phyloP scores from a whole-genome alignment of 306 rosid species.

The Alnus rubra region DNA sequence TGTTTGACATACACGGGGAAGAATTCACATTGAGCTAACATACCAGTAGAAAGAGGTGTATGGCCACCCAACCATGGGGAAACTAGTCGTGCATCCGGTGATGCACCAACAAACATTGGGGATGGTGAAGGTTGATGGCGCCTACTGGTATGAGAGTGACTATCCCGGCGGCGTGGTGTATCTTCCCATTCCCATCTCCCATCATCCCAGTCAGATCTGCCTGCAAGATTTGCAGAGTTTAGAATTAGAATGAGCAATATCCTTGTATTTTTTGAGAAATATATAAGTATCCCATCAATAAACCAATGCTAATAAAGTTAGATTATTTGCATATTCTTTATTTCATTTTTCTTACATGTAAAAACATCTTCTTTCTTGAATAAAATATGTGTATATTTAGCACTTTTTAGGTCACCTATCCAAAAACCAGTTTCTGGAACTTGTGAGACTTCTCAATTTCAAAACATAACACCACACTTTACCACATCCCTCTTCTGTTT shows the following conservation, averaged over 20 bases:
- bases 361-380: background rate
- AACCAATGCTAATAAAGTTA: background rate
- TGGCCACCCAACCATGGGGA: conserved; percentile 93
- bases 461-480: background rate
- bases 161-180: conserved; percentile 68
- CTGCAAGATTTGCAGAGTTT: conserved; percentile 38
- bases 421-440: background rate
- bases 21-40: conserved; percentile 28
- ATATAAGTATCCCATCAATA: background rate
- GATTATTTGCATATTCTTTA: background rate
- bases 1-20: conserved; percentile 1
- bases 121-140: conserved; percentile 87
- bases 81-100: conserved; percentile 93
- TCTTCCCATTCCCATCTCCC: conserved; percentile 99
- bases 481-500: conserved; percentile 4
- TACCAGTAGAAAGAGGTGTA: conserved; percentile 71
- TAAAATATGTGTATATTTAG: background rate
- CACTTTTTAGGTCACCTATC: background rate
- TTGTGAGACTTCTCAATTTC: background rate
- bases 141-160: conserved; percentile 53
- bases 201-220: conserved; percentile 94
- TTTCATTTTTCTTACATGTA: background rate
- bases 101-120: conserved; percentile 89
- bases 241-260: conserved; percentile 19
- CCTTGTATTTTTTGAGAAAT: background rate